Conservation (phyloP, 2,329 filamentous ascomycete species). For the Sporothrix dimorphospora region DNA sequence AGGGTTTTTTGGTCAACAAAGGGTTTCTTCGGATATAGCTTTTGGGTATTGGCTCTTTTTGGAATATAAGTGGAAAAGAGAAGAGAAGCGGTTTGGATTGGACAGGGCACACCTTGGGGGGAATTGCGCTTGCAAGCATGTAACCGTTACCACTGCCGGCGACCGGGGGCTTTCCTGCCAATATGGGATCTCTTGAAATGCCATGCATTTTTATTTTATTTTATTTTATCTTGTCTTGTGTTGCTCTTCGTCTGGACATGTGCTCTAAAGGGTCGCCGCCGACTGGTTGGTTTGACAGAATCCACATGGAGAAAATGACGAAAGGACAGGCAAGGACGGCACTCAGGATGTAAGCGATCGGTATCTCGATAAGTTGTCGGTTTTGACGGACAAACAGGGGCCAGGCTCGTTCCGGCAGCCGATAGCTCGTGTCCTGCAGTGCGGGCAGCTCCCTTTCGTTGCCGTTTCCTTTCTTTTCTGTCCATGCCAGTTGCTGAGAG, state of each 20-base stretch:
- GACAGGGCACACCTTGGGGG: background rate
- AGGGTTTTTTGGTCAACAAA: background rate
- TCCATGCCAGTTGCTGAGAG: background rate
- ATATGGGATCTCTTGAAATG: background rate
- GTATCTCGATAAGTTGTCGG: conserved; percentile 22
- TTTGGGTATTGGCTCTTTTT: background rate
- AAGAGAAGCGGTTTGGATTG: background rate
- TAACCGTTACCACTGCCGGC: background rate
- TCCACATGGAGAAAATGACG: background rate
- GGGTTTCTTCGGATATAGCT: conserved; percentile 1
- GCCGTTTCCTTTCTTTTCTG: background rate
- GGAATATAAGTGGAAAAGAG: background rate
- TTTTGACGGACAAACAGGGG: background rate
- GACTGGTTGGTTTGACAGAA: background rate
- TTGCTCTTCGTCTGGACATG: background rate
- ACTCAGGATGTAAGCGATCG: background rate
- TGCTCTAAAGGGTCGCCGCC: background rate
- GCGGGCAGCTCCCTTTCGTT: background rate
- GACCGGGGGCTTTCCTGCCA: background rate
- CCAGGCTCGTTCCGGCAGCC: background rate
- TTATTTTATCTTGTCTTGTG: background rate
- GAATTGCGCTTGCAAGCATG: conserved; percentile 6
- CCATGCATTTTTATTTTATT: background rate
- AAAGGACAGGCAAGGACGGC: background rate
- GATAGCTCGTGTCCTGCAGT: background rate